Conservation (phyloP, 495 filamentous ascomycete genomes). For the Talaromyces liani region DNA sequence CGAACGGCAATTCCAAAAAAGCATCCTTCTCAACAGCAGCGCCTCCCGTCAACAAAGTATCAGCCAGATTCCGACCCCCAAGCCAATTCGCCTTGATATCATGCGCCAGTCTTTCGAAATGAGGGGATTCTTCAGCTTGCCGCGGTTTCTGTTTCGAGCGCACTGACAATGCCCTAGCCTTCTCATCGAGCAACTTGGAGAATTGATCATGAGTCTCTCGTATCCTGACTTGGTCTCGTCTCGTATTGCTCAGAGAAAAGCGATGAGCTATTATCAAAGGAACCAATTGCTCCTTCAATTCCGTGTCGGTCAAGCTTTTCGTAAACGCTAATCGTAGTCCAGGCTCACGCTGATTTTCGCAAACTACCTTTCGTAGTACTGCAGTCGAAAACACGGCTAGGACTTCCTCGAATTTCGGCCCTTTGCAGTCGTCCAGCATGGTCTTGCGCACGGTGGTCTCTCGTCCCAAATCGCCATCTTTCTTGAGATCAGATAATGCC, state of each 20-base stretch:
- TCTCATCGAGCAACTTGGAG: slow-evolving; percentile 47
- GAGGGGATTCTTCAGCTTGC: slow-evolving; percentile 26
- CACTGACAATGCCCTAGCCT: slow-evolving; percentile 36
- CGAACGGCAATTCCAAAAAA: slow-evolving; percentile 56
- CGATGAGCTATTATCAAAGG: slow-evolving; percentile 69
- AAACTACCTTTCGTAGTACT: slow-evolving; percentile 63
- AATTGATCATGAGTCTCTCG: slow-evolving; percentile 54
- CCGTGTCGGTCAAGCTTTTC: slow-evolving; percentile 42
- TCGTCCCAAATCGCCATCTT: slow-evolving; percentile 70
- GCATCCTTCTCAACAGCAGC: slow-evolving; percentile 48
- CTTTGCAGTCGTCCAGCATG: slow-evolving; percentile 88
- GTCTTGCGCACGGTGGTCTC: slow-evolving; percentile 76
- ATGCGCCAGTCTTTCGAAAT: slow-evolving; percentile 30
- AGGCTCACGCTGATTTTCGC: slow-evolving; percentile 33
- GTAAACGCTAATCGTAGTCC: slow-evolving; percentile 59
- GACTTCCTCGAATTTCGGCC: slow-evolving; percentile 73
- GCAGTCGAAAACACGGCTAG: slow-evolving; percentile 71
- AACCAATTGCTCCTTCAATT: slow-evolving; percentile 52
- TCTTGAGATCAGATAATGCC: slow-evolving; percentile 72
- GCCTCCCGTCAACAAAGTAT: slow-evolving; percentile 59
- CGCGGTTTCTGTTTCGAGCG: slow-evolving; percentile 7
- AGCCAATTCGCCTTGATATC: slow-evolving; percentile 65
- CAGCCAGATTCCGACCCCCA: slow-evolving; percentile 61
- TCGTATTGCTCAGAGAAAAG: slow-evolving; percentile 45
- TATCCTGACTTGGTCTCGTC: slow-evolving; percentile 30